phyloP scores from a whole-genome alignment of 768 basidiomycete genomes.

The Termitomyces sp. region DNA sequence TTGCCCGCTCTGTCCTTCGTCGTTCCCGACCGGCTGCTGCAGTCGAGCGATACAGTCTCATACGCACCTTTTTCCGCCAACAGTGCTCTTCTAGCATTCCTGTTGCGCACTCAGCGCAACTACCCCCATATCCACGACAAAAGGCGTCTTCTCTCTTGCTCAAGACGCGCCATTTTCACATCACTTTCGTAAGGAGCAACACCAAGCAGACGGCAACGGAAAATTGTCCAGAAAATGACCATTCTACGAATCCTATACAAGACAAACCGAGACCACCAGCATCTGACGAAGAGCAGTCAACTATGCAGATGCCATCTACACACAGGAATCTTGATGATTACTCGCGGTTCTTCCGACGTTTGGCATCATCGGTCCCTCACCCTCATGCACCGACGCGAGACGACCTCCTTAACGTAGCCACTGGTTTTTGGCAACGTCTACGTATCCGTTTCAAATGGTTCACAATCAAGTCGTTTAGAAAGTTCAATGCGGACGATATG shows the following conservation, averaged over 20 bases:
- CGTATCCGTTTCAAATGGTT: slow-evolving; percentile 97
- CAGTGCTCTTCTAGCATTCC: slow-evolving; percentile 15
- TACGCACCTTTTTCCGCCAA: slow-evolving; percentile 50
- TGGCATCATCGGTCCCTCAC: slow-evolving; percentile 74
- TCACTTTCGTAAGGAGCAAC: slow-evolving; percentile 5
- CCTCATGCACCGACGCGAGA: slow-evolving; percentile 79
- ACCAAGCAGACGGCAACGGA: neutral
- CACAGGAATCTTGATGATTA: slow-evolving; percentile 55
- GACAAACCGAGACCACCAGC: neutral
- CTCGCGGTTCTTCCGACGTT: slow-evolving; percentile 73
- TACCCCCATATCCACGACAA: neutral
- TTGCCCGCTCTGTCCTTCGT: slow-evolving; percentile 7
- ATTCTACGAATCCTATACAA: neutral
- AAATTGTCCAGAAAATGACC: neutral
- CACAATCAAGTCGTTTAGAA: slow-evolving; percentile 89
- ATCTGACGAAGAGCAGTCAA: slow-evolving; percentile 1
- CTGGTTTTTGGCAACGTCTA: slow-evolving; percentile 85
- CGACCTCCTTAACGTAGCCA: slow-evolving; percentile 82
- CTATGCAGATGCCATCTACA: neutral
- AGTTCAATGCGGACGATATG: slow-evolving; percentile 94
- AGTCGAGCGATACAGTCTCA: slow-evolving; percentile 53
- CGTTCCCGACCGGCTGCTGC: slow-evolving; percentile 14
- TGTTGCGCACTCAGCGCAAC: neutral
- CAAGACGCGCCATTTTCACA: slow-evolving; percentile 15
- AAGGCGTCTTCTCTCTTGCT: neutral